A percentile compares a stretch with the other conserved stretches of the same genome.
Evolutionary conservation across 441 rosid genomes (phyloP).

Genomic region (Populus hybrid): DNA sequence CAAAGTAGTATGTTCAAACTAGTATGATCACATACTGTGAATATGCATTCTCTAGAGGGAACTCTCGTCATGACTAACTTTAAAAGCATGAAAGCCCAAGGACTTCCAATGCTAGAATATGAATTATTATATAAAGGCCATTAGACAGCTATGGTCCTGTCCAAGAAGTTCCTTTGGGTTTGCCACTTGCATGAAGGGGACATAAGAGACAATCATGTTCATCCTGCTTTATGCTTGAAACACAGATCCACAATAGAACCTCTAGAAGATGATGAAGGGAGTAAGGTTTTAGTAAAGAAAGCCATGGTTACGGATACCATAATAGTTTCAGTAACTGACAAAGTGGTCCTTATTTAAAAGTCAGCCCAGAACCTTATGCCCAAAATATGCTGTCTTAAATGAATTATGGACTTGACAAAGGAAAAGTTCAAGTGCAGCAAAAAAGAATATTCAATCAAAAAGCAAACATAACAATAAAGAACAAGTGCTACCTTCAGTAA

Average conservation of each 20-base stretch:
- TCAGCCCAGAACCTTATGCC: neutral
- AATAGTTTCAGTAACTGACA: neutral
- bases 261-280: neutral
- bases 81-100: neutral
- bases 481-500: constrained; percentile 70
- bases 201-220: neutral
- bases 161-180: neutral
- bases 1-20: constrained; percentile 12
- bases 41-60: constrained; percentile 2
- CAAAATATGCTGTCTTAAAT: neutral
- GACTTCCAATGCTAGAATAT: neutral
- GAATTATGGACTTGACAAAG: neutral
- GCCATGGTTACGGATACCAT: neutral
- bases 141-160: neutral
- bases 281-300: neutral
- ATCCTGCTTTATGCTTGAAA: neutral
- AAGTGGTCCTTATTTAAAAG: neutral
- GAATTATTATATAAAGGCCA: neutral
- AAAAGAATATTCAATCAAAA: neutral
- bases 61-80: neutral
- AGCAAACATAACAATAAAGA: neutral
- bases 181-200: neutral
- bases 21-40: constrained; percentile 11
- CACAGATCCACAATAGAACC: too few species aligned
- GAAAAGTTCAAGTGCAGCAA: neutral